Evolutionary conservation across 495 filamentous ascomycete species (phyloP).

Genomic region (Delitschia confertaspora): DNA sequence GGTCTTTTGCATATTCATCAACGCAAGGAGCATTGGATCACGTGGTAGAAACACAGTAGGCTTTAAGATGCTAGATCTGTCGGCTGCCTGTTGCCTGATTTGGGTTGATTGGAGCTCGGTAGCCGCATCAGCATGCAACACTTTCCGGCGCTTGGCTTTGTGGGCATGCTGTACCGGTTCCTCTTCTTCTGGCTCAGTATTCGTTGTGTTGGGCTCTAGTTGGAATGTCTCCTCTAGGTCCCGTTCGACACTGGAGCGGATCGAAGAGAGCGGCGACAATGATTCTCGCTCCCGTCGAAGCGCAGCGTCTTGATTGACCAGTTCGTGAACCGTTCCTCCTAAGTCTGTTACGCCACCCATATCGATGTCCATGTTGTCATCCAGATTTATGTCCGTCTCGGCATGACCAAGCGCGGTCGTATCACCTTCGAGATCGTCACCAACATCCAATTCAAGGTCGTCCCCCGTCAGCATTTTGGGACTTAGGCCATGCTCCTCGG

Average conservation of each 20-base stretch:
- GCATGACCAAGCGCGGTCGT: slow-evolving; percentile 6
- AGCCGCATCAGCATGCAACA: slow-evolving; percentile 59
- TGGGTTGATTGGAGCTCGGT: slow-evolving; percentile 49
- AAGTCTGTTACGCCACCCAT: slow-evolving; percentile 54
- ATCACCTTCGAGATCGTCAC: slow-evolving; percentile 37
- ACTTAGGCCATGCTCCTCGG: slow-evolving; percentile 42
- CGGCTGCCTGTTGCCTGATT: slow-evolving; percentile 71
- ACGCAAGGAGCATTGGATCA: slow-evolving; percentile 71
- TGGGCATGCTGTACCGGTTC: slow-evolving; percentile 45
- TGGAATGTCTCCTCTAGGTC: slow-evolving; percentile 49
- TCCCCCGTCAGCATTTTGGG: slow-evolving; percentile 33
- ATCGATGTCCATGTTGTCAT: slow-evolving; percentile 8
- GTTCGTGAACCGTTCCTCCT: slow-evolving; percentile 35
- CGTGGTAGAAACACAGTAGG: slow-evolving; percentile 70
- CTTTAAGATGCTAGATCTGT: slow-evolving; percentile 72
- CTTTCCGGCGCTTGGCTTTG: slow-evolving; percentile 64
- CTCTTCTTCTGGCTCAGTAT: slow-evolving; percentile 46
- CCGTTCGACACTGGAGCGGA: slow-evolving; percentile 41
- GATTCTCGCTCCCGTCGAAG: slow-evolving; percentile 46
- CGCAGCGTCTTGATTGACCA: slow-evolving; percentile 28
- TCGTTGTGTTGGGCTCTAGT: slow-evolving; percentile 35
- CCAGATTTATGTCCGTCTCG: slow-evolving; percentile 43
- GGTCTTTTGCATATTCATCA: slow-evolving; percentile 84
- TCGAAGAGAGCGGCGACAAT: slow-evolving; percentile 56
- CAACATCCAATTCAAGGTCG: slow-evolving; percentile 45